These are phyloP conservation scores for Monosporascus sp. DNA, from an alignment of 2,329 filamentous ascomycete species.

Conservation along the genomic window DNA sequence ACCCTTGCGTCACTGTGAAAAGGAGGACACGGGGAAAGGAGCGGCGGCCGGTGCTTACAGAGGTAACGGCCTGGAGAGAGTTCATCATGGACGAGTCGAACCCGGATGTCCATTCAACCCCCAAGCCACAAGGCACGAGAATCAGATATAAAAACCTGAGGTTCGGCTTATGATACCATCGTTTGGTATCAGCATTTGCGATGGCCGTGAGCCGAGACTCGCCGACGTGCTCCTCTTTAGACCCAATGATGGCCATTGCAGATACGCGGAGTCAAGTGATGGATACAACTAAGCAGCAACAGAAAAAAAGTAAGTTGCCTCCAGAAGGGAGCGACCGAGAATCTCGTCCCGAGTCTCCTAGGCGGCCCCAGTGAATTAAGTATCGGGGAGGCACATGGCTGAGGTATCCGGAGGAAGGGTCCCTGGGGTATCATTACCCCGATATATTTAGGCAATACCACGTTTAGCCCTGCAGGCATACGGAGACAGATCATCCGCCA, in stretches of 20 bases:
- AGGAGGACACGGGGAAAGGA: background rate
- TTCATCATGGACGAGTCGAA: slow-evolving; percentile 41
- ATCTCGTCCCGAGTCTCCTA: too few species aligned
- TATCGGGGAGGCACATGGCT: background rate
- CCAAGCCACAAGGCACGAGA: slow-evolving; percentile 33
- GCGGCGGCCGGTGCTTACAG: slow-evolving; percentile 3
- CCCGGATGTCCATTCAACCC: slow-evolving; percentile 38
- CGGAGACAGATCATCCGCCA: background rate
- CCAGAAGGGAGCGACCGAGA: too few species aligned
- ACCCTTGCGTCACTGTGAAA: too few species aligned
- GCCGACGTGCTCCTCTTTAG: slow-evolving; percentile 26
- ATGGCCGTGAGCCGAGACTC: slow-evolving; percentile 30
- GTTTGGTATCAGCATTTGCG: slow-evolving; percentile 27
- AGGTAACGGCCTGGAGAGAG: slow-evolving; percentile 32
- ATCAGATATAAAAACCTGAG: slow-evolving; percentile 33
- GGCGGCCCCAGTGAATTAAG: too few species aligned
- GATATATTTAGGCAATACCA: background rate
- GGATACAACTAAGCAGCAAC: too few species aligned
- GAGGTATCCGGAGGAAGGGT: background rate
- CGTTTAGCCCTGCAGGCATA: background rate
- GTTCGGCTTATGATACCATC: slow-evolving; percentile 36
- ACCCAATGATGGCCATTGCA: slow-evolving; percentile 28
- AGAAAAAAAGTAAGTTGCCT: too few species aligned
- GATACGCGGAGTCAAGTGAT: background rate
- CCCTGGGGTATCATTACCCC: background rate